Percentiles rank a stretch among this genome's conserved stretches.
Evolutionary conservation across 2,329 filamentous ascomycete genomes (phyloP).

Genomic region (Hirsutella minnesotensis): DNA sequence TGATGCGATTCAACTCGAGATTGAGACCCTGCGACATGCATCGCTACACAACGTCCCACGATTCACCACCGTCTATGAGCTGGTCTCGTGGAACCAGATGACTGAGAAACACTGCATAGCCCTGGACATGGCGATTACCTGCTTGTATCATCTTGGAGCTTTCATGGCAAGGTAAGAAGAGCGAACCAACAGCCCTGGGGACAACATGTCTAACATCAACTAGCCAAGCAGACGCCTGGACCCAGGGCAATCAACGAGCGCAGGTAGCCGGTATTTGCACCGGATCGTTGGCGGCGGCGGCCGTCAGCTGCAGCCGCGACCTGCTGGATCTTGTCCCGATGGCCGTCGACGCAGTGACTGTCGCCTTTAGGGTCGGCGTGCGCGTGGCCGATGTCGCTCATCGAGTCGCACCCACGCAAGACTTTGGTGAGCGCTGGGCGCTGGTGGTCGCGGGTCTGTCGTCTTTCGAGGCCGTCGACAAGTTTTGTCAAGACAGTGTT

Average conservation of each 20-base stretch:
- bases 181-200: no score
- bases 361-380: constrained; percentile 4
- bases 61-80: constrained; percentile 3
- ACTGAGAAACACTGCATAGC: constrained; percentile 1
- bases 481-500: constrained; percentile 1
- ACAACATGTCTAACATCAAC: no score
- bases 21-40: no score
- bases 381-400: constrained; percentile 1
- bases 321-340: constrained; percentile 1
- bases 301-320: constrained; percentile 3
- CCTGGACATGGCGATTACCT: constrained; percentile 4
- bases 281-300: constrained; percentile 3
- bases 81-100: constrained; percentile 3
- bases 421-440: not conserved
- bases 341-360: constrained; percentile 4
- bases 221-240: no score
- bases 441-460: constrained; percentile 1
- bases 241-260: not conserved
- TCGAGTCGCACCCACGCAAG: not conserved
- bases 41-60: constrained; percentile 3
- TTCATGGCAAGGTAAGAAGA: no score
- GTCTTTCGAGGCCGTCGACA: not conserved
- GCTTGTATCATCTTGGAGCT: constrained; percentile 3
- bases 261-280: constrained; percentile 3
- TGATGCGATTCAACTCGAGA: not conserved